phyloP scores from a whole-genome alignment of 768 basidiomycete species.

The Suillus subalutaceus region DNA sequence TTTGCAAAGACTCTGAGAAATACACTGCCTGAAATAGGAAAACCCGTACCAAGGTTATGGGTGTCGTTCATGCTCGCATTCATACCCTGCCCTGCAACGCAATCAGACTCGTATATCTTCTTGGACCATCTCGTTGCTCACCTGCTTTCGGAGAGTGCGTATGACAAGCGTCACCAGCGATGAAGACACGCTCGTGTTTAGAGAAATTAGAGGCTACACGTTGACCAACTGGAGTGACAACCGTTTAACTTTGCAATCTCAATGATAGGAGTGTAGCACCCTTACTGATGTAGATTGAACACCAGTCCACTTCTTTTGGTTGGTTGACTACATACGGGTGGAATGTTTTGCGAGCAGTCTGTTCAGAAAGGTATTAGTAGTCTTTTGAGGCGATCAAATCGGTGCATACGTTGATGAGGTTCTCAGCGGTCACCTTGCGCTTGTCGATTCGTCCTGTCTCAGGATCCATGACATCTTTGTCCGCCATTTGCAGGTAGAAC shows the following conservation, averaged over 20 bases:
- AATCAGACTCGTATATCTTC: neutral
- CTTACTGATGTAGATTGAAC: constrained; percentile 73
- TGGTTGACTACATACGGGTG: constrained; percentile 56
- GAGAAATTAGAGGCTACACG: constrained; percentile 69
- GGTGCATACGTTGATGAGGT: constrained; percentile 51
- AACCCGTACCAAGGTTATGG: constrained; percentile 59
- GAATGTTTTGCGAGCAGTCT: constrained; percentile 57
- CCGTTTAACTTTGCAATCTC: neutral
- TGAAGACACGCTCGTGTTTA: constrained; percentile 67
- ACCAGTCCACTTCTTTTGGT: constrained; percentile 63
- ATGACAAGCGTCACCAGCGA: constrained; percentile 77
- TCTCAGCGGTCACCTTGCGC: constrained; percentile 48
- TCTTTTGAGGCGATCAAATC: neutral
- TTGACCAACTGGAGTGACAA: constrained; percentile 58
- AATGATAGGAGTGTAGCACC: neutral
- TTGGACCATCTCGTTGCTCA: constrained; percentile 21
- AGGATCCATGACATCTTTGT: constrained; percentile 46
- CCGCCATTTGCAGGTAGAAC: constrained; percentile 70
- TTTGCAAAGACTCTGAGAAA: neutral
- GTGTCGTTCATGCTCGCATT: constrained; percentile 78
- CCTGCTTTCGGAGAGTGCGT: constrained; percentile 71
- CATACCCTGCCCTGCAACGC: constrained; percentile 67
- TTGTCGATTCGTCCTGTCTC: constrained; percentile 57
- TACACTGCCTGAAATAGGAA: neutral
- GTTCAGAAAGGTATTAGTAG: constrained; percentile 22